Conservation (phyloP, 2,329 filamentous ascomycete genomes). For the Clarireedia hainanense region DNA sequence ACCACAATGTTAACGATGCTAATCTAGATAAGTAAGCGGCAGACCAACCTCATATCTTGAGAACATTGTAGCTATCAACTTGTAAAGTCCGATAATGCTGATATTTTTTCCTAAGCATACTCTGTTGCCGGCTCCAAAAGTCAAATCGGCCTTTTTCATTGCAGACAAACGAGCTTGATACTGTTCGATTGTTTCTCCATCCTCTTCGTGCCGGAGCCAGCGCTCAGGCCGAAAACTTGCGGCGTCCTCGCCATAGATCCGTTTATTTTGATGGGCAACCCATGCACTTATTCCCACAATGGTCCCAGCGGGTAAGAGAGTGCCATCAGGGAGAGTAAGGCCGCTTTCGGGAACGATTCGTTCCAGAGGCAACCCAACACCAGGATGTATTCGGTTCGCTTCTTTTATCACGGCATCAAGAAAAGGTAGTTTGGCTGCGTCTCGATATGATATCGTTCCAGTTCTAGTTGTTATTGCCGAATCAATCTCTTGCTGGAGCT, state of each 20-base stretch:
- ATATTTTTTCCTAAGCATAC: slow-evolving; percentile 37
- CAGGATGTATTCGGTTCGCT: slow-evolving; percentile 37
- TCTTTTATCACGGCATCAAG: slow-evolving; percentile 39
- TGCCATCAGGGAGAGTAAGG: slow-evolving; percentile 15
- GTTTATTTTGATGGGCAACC: slow-evolving; percentile 28
- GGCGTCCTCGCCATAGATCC: slow-evolving; percentile 32
- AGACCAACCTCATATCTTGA: slow-evolving; percentile 34
- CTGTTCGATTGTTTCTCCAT: slow-evolving; percentile 28
- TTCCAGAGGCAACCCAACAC: slow-evolving; percentile 35
- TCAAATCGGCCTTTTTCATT: slow-evolving; percentile 34
- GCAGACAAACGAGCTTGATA: slow-evolving; percentile 29
- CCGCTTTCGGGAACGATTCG: slow-evolving; percentile 32
- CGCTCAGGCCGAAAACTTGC: slow-evolving; percentile 35
- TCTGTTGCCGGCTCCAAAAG: slow-evolving; percentile 36
- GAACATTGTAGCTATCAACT: slow-evolving; percentile 41
- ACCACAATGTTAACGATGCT: background rate
- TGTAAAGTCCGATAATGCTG: slow-evolving; percentile 36
- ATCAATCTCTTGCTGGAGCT: background rate
- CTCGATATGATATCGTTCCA: background rate
- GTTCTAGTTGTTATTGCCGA: background rate
- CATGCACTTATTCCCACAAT: slow-evolving; percentile 32
- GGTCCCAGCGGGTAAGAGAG: slow-evolving; percentile 24
- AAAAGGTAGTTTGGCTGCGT: background rate
- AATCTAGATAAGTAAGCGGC: no score
- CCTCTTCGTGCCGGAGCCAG: slow-evolving; percentile 37